Evolutionary conservation across 164 flowering plant species (phyloP), one percentile per base, ranked within the genome.

Genomic region (Vitis rupestris): DNA sequence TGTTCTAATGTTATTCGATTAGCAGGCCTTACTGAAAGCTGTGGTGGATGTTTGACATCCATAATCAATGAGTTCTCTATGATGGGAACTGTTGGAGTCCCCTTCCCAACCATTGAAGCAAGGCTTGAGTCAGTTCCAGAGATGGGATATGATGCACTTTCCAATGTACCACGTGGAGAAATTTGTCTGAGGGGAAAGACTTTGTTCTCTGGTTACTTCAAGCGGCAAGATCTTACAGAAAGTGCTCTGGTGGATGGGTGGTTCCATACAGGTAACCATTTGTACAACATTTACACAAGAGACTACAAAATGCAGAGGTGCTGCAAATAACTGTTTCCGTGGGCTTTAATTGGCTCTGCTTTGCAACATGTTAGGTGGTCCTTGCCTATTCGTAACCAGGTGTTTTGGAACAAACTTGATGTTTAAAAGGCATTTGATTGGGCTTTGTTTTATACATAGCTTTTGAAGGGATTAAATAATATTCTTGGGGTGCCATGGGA

Each of bases 101-200:
- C 98, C 17, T 76, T 87, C 70, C 64, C 89, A 53, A 82, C 97
- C 56, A 83, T 90, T 7, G 99, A 96, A 74, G 93, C 90, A 63
- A 88, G 97, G 77, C 96, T 96, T 30, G 99, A 92, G 76, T 89
- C 97, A 10, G 98, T 96, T 30, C 97, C 98, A 12, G 97, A 96
- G 67, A 88, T 96, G 99, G 98, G 94, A 57, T 96, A 96, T 67
- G 93, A 96, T 80, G 97, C 98, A 61, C 85, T 92, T 49, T 79
- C 97, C 19, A 71, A 19, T 29, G 70, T 78, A 51, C 97, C 99
- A 15, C 88, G 97, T 59, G 98, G 99, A 67, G 99, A 96, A 77
- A 88, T 96, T 73, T 96, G 99, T 72, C 75, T 96, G 68, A 82
- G 98, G 82, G 98, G 98, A 29, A 88, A 67, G 12, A 81, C 96